Percentiles rank a stretch among this genome's conserved stretches.
Evolutionary conservation across 1,284 basidiomycete species (phyloP).

Genomic region (Puccinia horiana): DNA sequence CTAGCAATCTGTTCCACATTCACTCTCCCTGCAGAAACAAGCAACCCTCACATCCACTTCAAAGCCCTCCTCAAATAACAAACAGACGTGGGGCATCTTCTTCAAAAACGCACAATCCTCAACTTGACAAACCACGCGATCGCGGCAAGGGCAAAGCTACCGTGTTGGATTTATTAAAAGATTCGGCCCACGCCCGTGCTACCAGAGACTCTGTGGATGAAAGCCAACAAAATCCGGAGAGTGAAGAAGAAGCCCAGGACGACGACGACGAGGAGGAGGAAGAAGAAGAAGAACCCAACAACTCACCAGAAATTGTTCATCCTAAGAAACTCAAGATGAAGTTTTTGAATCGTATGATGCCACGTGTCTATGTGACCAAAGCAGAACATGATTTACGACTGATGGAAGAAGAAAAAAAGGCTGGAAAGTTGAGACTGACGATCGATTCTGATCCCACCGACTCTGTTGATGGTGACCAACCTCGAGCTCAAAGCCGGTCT

Average conservation of each 20-base stretch:
- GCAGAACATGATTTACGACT: conserved; percentile 43
- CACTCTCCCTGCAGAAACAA: neutral
- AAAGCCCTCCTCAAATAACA: neutral
- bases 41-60: neutral
- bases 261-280: neutral
- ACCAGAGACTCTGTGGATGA: neutral
- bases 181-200: neutral
- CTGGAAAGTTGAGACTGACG: neutral
- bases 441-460: neutral
- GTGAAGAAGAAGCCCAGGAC: neutral
- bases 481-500: neutral
- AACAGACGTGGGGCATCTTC: neutral
- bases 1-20: neutral
- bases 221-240: neutral
- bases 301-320: neutral
- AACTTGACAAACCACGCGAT: neutral
- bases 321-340: conserved; percentile 19
- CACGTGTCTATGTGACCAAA: conserved; percentile 38
- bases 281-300: conserved; percentile 24
- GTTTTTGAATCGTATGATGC: conserved; percentile 45
- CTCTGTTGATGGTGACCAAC: neutral
- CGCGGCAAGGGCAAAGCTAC: conserved; percentile 4
- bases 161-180: neutral
- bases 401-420: conserved; percentile 40
- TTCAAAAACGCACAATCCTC: neutral